phyloP scores from a whole-genome alignment of 176 grass and related monocot genomes.

The Metroxylon sagu region DNA sequence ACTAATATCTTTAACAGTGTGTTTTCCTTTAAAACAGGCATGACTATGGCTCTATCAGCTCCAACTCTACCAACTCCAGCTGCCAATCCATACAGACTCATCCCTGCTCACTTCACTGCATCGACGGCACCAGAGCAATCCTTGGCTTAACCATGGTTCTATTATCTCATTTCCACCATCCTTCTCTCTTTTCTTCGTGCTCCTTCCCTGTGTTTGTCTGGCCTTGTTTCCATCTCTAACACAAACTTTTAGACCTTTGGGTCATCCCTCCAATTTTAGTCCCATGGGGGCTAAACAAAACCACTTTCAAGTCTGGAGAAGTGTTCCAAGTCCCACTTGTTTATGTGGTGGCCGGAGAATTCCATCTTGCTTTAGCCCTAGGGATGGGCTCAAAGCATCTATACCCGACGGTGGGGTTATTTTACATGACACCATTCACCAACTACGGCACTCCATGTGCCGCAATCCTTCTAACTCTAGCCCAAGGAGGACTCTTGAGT shows the following conservation, averaged over 20 bases:
- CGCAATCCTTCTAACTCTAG: conserved; percentile 16
- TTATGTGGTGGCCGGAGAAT: conserved; percentile 50
- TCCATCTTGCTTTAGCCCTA: conserved; percentile 46
- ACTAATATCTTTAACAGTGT: conserved; percentile 80
- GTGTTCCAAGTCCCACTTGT: conserved; percentile 37
- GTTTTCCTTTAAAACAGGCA: conserved; percentile 90
- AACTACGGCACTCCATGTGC: conserved; percentile 19
- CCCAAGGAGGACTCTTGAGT: conserved; percentile 39
- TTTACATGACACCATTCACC: conserved; percentile 51
- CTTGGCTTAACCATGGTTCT: conserved; percentile 98
- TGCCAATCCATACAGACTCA: conserved; percentile 65
- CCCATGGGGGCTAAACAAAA: conserved; percentile 22
- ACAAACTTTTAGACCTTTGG: conserved; percentile 16
- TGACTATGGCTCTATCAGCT: conserved; percentile 79
- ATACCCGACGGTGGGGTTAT: conserved; percentile 51
- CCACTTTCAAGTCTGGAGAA: neutral
- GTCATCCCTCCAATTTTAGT: conserved; percentile 49
- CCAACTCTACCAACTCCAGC: conserved; percentile 61
- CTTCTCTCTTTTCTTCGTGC: conserved; percentile 14
- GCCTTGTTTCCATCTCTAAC: conserved; percentile 32
- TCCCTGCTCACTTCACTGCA: conserved; percentile 62
- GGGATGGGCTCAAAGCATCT: conserved; percentile 68
- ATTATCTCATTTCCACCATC: no score
- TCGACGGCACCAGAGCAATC: conserved; percentile 77
- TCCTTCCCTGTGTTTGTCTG: conserved; percentile 15